Conservation (phyloP, 306 rosid species). For the Fragaria nilgerrensis region DNA sequence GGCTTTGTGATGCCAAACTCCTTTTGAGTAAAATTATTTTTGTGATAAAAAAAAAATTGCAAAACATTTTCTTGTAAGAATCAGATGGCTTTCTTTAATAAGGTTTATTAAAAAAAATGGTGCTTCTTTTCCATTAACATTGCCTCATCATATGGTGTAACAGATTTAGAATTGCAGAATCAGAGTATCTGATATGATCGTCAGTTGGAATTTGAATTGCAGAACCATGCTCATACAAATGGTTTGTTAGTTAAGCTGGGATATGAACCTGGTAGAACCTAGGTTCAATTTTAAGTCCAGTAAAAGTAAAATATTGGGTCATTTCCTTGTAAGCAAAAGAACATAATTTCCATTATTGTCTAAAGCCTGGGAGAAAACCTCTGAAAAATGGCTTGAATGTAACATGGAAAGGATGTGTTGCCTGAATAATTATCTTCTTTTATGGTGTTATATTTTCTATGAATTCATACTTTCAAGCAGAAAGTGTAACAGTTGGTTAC, state of each 20-base stretch:
- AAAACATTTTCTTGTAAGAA: not conserved
- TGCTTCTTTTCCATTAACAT: no score
- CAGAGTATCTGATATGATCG: not conserved
- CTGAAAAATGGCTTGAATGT: not conserved
- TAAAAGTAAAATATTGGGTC: not conserved
- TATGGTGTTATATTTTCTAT: not conserved
- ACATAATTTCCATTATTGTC: no score
- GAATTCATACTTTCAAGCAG: constrained; percentile 3
- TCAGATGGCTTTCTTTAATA: not conserved
- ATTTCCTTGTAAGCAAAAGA: not conserved
- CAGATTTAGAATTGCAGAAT: not conserved
- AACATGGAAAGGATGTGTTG: not conserved
- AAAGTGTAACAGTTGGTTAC: not conserved
- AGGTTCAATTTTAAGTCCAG: not conserved
- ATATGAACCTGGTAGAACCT: not conserved
- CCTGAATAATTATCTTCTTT: not conserved
- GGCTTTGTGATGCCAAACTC: no score
- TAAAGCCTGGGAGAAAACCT: not conserved
- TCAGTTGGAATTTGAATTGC: not conserved
- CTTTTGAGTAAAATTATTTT: not conserved
- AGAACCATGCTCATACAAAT: not conserved
- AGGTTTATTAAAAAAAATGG: no score
- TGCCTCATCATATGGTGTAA: not conserved
- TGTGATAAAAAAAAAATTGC: not conserved
- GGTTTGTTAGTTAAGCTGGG: not conserved